Evolutionary conservation across 805 yeast genomes (phyloP), one percentile per base, ranked within the genome.

Genomic region (Nakazawaea pomicola): DNA sequence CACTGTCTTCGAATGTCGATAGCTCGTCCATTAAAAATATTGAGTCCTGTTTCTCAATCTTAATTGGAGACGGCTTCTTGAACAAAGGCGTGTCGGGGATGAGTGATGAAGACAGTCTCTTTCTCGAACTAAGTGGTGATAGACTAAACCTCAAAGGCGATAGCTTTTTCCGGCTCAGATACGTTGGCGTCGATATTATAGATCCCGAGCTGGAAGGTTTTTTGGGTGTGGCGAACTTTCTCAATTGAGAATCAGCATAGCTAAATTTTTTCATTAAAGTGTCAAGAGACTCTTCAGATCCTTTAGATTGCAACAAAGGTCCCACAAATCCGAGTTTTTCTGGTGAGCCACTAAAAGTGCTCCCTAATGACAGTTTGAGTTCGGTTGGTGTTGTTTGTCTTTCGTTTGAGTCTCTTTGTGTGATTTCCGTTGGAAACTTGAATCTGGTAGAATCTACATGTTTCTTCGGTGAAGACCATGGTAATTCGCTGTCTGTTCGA

Each of bases 241-340:
- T 37, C 21, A 6, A 12, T 10, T 30, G 23, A 6, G 41, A 16
- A 14, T 23, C 36, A 6, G 21, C 23, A 9, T 36, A 18, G 15
- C 41, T 38, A 14, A 38, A 30, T 23, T 32, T 32, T 18, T 24
- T 23, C 32, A 38, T 18, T 17, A 38, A 9, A 17, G 18, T 11
- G 17, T 18, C 31, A 19, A 38, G 14, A 18, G 33, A 17, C 15
- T 38, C 41, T 25, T 38, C 37, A 7, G 23, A 25, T 12, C 4
- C 19, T 10, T 14, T 32, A n/a, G n/a, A n/a, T n/a, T n/a, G n/a
- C n/a, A n/a, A n/a, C n/a, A n/a, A 32, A 16, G 14, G 17, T 23
- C 7, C 18, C 24, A 15, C 11, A 16, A 19, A 15, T 8, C 18
- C 21, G 5, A 6, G 18, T 14, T 29, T 14, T 4, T 6, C 32